A percentile compares a stretch with the other conserved stretches of the same genome.
Evolutionary conservation across 495 filamentous ascomycete genomes (phyloP).

Genomic region (Chaetomium cochliodes): DNA sequence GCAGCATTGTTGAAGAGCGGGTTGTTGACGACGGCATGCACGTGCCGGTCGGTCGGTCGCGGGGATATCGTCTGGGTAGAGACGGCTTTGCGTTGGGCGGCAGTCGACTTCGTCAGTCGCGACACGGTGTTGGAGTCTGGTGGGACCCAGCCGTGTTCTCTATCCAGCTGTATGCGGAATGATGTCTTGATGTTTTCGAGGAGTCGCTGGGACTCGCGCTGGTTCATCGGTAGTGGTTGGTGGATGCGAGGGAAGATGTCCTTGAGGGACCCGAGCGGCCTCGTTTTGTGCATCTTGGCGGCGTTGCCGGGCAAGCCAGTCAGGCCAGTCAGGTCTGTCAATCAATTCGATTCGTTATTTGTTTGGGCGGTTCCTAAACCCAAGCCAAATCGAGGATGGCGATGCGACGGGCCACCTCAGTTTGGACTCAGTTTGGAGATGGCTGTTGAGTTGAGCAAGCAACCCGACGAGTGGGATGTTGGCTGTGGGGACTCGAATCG

Average conservation of each 20-base stretch:
- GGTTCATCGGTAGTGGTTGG: constrained; percentile 64
- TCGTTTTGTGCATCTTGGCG: constrained; percentile 35
- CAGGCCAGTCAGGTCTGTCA: background rate
- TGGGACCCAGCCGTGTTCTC: constrained; percentile 53
- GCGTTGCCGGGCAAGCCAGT: too few relatives aligned
- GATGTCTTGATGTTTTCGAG: constrained; percentile 68
- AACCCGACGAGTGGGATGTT: background rate
- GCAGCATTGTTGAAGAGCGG: constrained; percentile 52
- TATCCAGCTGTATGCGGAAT: constrained; percentile 73
- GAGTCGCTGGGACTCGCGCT: constrained; percentile 64
- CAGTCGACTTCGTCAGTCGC: background rate
- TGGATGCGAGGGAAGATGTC: constrained; percentile 61
- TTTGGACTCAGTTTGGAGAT: too few relatives aligned
- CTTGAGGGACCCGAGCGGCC: constrained; percentile 46
- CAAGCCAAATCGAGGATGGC: background rate
- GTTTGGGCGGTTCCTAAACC: background rate
- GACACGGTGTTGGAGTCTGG: constrained; percentile 26
- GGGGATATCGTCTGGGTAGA: background rate
- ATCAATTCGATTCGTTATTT: too few relatives aligned
- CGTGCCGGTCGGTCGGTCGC: constrained; percentile 53
- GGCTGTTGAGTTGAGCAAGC: background rate
- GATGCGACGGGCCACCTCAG: background rate
- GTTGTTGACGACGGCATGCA: constrained; percentile 67
- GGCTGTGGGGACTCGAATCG: background rate
- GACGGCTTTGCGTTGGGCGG: background rate